Conservation (phyloP, 306 rosid species). For the Heteromeles arbutifolia region DNA sequence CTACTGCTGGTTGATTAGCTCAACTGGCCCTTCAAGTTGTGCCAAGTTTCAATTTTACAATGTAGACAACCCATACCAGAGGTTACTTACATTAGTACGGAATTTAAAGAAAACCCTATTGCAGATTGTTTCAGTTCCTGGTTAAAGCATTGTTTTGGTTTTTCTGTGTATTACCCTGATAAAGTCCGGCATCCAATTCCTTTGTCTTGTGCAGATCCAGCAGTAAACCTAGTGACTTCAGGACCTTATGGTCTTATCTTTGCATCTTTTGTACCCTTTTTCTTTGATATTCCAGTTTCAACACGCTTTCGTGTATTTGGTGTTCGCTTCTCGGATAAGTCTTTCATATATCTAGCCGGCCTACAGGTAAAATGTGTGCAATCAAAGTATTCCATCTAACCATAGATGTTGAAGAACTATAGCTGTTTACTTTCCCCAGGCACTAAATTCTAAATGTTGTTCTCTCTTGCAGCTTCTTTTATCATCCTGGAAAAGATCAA, state of each 20-base stretch:
- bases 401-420: not conserved
- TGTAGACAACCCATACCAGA: not conserved
- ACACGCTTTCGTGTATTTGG: slow-evolving; percentile 75
- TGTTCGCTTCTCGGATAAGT: slow-evolving; percentile 77
- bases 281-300: slow-evolving; percentile 97
- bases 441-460: slow-evolving; percentile 18
- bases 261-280: slow-evolving; percentile 89
- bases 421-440: slow-evolving; percentile 6
- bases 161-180: not conserved
- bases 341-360: slow-evolving; percentile 93
- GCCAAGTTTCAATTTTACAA: not conserved
- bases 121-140: not conserved
- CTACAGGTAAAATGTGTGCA: slow-evolving; percentile 59
- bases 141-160: not conserved
- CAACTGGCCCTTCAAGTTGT: not conserved
- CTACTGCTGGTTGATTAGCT: not conserved
- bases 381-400: not conserved
- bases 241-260: slow-evolving; percentile 98
- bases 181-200: not conserved
- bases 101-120: not conserved
- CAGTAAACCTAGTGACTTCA: slow-evolving; percentile 58
- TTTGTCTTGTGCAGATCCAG: slow-evolving; percentile 59
- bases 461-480: slow-evolving; percentile 68
- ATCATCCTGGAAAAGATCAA: slow-evolving; percentile 88
- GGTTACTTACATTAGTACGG: not conserved